phyloP scores from a whole-genome alignment of 2,329 filamentous ascomycete species.

The Cladosporium halotolerans region DNA sequence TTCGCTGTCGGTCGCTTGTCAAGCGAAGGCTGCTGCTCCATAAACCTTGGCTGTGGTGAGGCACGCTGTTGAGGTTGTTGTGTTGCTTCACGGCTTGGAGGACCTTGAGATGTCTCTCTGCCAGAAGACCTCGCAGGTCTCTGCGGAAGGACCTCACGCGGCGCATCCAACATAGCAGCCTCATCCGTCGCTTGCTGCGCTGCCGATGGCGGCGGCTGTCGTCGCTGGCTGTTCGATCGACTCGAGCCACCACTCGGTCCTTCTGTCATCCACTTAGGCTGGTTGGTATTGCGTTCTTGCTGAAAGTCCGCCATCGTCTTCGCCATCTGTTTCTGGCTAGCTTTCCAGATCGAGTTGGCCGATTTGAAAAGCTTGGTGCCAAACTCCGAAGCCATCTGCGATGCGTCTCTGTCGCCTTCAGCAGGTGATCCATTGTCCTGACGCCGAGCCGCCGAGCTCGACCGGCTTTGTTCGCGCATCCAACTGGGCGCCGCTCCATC shows the following conservation, averaged over 20 bases:
- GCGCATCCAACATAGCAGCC: constrained; percentile 69
- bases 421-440: constrained; percentile 50
- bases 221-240: constrained; percentile 21
- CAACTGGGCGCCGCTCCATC: constrained; percentile 49
- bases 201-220: constrained; percentile 21
- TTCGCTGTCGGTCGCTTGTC: constrained; percentile 43
- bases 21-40: constrained; percentile 32
- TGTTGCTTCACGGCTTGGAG: constrained; percentile 23
- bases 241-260: constrained; percentile 33
- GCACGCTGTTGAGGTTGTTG: constrained; percentile 32
- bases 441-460: constrained; percentile 42
- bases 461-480: constrained; percentile 54
- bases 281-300: constrained; percentile 66
- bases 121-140: constrained; percentile 29
- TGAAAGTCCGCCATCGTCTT: constrained; percentile 85
- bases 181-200: constrained; percentile 40
- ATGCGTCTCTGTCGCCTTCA: constrained; percentile 61
- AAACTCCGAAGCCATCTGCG: constrained; percentile 74
- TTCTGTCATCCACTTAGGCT: constrained; percentile 95
- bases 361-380: constrained; percentile 84
- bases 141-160: constrained; percentile 51
- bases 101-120: constrained; percentile 17
- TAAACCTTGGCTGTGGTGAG: constrained; percentile 35
- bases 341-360: constrained; percentile 92
- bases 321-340: constrained; percentile 84